Evolutionary conservation across 2,329 filamentous ascomycete species (phyloP).

Genomic region (Cladosporium sp.): DNA sequence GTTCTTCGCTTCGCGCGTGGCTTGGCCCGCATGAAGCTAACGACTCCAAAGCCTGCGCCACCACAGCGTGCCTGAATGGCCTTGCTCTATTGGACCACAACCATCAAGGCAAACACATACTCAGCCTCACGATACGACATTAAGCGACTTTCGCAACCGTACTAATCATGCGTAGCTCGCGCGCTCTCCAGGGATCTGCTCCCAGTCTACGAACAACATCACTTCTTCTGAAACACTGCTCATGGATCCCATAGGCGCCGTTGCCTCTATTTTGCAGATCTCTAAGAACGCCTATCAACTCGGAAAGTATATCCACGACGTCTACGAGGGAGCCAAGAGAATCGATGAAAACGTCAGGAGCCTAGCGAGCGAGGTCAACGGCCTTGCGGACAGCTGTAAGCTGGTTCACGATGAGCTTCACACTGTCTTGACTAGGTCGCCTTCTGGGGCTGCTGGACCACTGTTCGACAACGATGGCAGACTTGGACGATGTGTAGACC

Average conservation of each 20-base stretch:
- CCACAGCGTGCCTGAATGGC: slow-evolving; percentile 5
- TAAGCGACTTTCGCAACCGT: neutral
- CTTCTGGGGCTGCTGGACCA: neutral
- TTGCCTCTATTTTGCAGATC: slow-evolving; percentile 3
- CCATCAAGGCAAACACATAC: slow-evolving; percentile 1
- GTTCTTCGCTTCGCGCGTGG: neutral
- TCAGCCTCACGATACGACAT: slow-evolving; percentile 4
- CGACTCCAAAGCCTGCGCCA: slow-evolving; percentile 1
- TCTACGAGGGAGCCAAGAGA: neutral
- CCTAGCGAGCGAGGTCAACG: neutral
- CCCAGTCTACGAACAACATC: neutral
- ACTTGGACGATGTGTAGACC: slow-evolving; percentile 2
- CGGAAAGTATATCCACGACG: neutral
- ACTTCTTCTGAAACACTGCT: neutral
- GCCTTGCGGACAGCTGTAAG: neutral
- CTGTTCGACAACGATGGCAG: neutral
- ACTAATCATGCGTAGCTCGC: slow-evolving; percentile 1
- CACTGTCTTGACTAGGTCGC: neutral
- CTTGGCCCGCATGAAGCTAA: slow-evolving; percentile 5
- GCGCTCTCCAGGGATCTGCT: neutral
- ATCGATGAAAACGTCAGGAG: neutral
- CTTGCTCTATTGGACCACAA: neutral
- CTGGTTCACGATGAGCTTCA: neutral
- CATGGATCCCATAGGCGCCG: slow-evolving; percentile 8
- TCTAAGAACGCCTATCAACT: neutral